These are phyloP conservation scores for Blastomyces parvus DNA, from an alignment of 2,329 filamentous ascomycete genomes.

Conservation along the genomic window DNA sequence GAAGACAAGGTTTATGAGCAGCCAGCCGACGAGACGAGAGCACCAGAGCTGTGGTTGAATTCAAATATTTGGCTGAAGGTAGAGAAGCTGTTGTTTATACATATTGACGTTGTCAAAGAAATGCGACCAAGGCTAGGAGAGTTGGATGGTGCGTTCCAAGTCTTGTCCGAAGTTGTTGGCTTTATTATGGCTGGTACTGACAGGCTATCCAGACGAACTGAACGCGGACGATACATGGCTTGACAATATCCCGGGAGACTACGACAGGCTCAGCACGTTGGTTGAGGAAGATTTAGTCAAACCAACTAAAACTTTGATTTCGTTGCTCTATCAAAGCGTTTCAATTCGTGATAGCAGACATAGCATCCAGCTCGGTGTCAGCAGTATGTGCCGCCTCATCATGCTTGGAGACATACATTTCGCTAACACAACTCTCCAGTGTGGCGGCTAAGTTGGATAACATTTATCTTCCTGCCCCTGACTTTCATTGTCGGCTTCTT, in stretches of 20 bases:
- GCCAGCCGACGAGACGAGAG: conserved; percentile 44
- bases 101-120: conserved; percentile 41
- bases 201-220: conserved; percentile 15
- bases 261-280: conserved; percentile 39
- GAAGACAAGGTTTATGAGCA: conserved; percentile 46
- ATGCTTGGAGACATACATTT: background rate
- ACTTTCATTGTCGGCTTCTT: conserved; percentile 43
- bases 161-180: background rate
- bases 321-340: conserved; percentile 46
- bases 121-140: conserved; percentile 37
- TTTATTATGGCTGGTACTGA: background rate
- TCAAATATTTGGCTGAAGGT: conserved; percentile 44
- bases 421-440: conserved; percentile 15
- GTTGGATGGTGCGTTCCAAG: conserved; percentile 26
- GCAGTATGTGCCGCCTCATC: conserved; percentile 33
- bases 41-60: conserved; percentile 45
- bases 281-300: conserved; percentile 44
- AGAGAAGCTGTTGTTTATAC: conserved; percentile 44
- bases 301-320: conserved; percentile 42
- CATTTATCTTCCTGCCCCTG: conserved; percentile 36
- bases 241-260: conserved; percentile 31
- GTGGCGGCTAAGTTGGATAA: conserved; percentile 31
- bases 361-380: conserved; percentile 40
- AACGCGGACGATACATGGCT: conserved; percentile 34
- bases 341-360: conserved; percentile 44